A percentile compares a stretch with the other conserved stretches of the same genome.
Conservation (phyloP, 306 rosid species). For the Fragaria nilgerrensis region DNA sequence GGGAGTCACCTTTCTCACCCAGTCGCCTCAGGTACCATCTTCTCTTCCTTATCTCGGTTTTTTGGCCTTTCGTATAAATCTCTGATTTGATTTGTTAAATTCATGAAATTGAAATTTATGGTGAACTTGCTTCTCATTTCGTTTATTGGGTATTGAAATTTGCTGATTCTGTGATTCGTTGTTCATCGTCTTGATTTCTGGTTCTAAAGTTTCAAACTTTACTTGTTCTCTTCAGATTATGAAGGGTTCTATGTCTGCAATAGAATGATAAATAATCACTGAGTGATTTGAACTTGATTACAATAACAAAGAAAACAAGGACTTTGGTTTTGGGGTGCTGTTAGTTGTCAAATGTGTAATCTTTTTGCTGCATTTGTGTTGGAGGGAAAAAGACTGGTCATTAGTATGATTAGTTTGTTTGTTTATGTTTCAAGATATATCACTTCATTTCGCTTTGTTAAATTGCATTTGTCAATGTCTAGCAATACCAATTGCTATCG, state of each 20-base stretch:
- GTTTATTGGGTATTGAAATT: not conserved
- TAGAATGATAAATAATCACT: not conserved
- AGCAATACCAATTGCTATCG: not conserved
- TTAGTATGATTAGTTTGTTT: not conserved
- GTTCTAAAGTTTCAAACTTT: not conserved
- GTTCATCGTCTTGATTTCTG: not conserved
- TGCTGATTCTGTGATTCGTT: not conserved
- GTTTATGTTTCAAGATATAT: not conserved
- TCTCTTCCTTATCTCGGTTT: not conserved
- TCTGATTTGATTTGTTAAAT: not conserved
- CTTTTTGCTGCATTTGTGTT: not conserved
- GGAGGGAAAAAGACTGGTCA: not conserved
- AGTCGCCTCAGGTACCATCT: not conserved
- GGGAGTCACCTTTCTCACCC: not conserved
- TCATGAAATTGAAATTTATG: not conserved
- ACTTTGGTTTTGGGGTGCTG: not conserved
- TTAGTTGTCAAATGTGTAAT: not conserved
- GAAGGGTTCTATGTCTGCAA: not conserved
- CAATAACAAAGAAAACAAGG: not conserved
- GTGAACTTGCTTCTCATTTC: not conserved
- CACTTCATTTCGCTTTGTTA: not conserved
- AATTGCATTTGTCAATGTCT: not conserved
- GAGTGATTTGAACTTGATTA: not conserved
- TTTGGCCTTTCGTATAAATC: not conserved
- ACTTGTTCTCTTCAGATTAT: not conserved